phyloP scores from a whole-genome alignment of 192 early-diverging fungal species.

The Entomortierella lignicola region DNA sequence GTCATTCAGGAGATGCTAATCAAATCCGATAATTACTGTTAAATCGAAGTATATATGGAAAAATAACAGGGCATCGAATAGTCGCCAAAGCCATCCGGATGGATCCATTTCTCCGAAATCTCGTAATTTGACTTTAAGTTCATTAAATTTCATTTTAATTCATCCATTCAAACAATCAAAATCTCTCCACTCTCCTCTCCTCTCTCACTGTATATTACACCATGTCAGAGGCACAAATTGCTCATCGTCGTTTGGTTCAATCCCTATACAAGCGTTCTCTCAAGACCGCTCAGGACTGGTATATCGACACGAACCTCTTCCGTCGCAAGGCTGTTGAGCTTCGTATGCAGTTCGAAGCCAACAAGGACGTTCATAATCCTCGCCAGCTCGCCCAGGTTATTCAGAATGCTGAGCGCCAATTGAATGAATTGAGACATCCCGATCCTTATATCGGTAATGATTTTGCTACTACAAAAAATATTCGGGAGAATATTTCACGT shows the following conservation, averaged over 20 bases:
- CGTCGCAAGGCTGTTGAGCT: conserved; percentile 88
- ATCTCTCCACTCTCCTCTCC: conserved; percentile 3
- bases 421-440: conserved; percentile 81
- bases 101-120: background rate
- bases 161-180: too few species aligned
- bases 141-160: background rate
- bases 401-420: conserved; percentile 76
- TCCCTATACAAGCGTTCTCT: conserved; percentile 89
- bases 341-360: conserved; percentile 85
- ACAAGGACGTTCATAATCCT: conserved; percentile 77
- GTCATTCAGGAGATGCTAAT: too few species aligned
- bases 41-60: too few species aligned
- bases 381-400: conserved; percentile 76
- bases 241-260: conserved; percentile 78
- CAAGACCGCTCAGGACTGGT: conserved; percentile 88
- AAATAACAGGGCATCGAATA: too few species aligned
- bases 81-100: conserved; percentile 31
- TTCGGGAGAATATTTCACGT: too few species aligned
- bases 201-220: conserved; percentile 2
- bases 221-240: conserved; percentile 62
- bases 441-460: conserved; percentile 84
- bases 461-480: background rate
- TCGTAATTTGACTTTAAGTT: background rate
- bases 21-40: too few species aligned
- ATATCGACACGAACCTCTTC: conserved; percentile 81